Evolutionary conservation across 805 yeast genomes (phyloP).

Genomic region (Ogataea glucozyma): DNA sequence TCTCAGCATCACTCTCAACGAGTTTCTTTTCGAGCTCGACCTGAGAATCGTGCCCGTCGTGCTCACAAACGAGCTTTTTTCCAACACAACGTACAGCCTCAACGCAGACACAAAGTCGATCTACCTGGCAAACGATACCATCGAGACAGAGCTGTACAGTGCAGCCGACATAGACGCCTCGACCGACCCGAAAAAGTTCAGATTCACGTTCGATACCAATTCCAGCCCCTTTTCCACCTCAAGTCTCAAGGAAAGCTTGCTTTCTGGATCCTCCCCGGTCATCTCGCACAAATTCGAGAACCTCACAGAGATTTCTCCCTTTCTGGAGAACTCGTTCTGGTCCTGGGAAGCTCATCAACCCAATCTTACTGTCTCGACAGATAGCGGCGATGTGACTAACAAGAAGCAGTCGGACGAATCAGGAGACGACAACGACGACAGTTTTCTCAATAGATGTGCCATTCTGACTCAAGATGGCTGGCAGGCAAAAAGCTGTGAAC

Average conservation of each 20-base stretch:
- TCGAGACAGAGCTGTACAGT: conserved; percentile 1
- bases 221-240: conserved; percentile 39
- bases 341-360: conserved; percentile 73
- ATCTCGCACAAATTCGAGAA: conserved; percentile 41
- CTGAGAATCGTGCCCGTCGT: conserved; percentile 41
- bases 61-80: conserved; percentile 28
- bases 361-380: conserved; percentile 11
- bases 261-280: conserved; percentile 69
- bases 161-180: conserved; percentile 1
- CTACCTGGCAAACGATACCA: conserved; percentile 14
- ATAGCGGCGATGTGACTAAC: conserved; percentile 4
- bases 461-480: conserved; percentile 51
- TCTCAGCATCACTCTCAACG: conserved; percentile 28
- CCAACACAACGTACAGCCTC: conserved; percentile 35
- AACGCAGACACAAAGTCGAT: conserved; percentile 15
- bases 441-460: conserved; percentile 41
- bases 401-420: conserved; percentile 9
- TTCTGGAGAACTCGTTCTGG: conserved; percentile 55
- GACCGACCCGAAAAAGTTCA: conserved; percentile 8
- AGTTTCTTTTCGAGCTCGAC: conserved; percentile 37
- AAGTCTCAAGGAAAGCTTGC: conserved; percentile 41
- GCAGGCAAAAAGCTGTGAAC: conserved; percentile 68
- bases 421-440: conserved; percentile 20
- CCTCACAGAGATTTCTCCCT: conserved; percentile 31
- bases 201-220: conserved; percentile 40